Base-by-base conservation (phyloP, 768 basidiomycete species). In the Leucosporidium scottii region DNA sequence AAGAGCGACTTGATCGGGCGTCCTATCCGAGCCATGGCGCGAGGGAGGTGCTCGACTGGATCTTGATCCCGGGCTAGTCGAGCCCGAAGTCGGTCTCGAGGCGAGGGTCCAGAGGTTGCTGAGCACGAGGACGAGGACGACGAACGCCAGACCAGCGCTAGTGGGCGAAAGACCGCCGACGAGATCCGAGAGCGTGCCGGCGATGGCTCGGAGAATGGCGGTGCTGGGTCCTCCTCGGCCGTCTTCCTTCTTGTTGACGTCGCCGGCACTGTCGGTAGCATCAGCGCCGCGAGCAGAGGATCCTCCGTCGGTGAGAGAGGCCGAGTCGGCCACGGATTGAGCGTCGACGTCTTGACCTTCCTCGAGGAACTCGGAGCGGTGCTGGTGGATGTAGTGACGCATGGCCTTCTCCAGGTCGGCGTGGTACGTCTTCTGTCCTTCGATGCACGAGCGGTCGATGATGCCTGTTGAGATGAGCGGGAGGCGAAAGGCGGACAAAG, bases 391-490 rank as follows among this genome's bases (percentile, higher is more conserved):
- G 81, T 98, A 97, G 59, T 79, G 79, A 49, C 91, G 84, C 87
- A 98, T 93, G 4, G 86, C 86, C 72, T 82, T 83, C 72, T 93
- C 91, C 13, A 97, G 83, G 54, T 91, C 92, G 13, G 77, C 75
- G 76, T 96, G 91, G 75, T 92, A 94, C 39, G 82, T 80, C 77
- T 87, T 93, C 76, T 98, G 94, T 7, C 94, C 94, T 20, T 94
- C 92, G 44, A 97, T 86, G 17, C 86, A 87, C 1, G 90, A 91
- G 69, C 84, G 86, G 76, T 97, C 93, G 71, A 98, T 97, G 73
- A 99, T 90, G 63, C 91, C 93, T 94, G 74, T 47, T 3, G n/a
- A 7, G 15, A 23, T 5, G 34, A 36, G 34, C 6, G n/a, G 0
- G 30, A 20, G 27, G 30, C 8, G 39, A 34, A 34, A 34, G 5